Evolutionary conservation across 495 filamentous ascomycete genomes (phyloP).

Genomic region (Aspergillus baeticus): DNA sequence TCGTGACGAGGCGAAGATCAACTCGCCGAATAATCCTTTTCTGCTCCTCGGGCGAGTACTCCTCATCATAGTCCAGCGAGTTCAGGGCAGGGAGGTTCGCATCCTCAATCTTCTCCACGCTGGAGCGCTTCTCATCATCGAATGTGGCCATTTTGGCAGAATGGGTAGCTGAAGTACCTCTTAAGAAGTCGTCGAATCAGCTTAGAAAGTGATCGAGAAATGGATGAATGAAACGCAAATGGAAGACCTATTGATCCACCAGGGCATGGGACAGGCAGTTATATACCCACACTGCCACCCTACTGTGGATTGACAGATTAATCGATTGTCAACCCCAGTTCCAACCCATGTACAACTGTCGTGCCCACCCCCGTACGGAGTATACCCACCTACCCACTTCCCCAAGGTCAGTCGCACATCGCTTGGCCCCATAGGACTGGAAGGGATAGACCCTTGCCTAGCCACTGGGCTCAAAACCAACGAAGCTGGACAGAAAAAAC

Average conservation of each 20-base stretch:
- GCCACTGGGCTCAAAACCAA: too few relatives aligned
- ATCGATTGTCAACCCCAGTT: too few relatives aligned
- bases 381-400: too few relatives aligned
- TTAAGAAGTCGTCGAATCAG: background rate
- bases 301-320: background rate
- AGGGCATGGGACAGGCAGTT: background rate
- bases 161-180: background rate
- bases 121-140: constrained; percentile 25
- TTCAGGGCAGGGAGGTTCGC: constrained; percentile 17
- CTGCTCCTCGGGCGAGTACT: constrained; percentile 37
- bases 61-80: constrained; percentile 30
- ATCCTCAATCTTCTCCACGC: constrained; percentile 32
- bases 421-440: too few relatives aligned
- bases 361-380: too few relatives aligned
- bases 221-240: background rate
- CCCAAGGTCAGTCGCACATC: too few relatives aligned
- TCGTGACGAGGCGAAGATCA: constrained; percentile 62
- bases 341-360: too few relatives aligned
- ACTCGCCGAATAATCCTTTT: constrained; percentile 55
- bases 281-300: background rate
- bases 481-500: background rate
- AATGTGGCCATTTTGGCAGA: constrained; percentile 8
- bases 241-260: too few relatives aligned
- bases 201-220: background rate
- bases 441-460: too few relatives aligned